Percentiles rank a stretch among this genome's conserved stretches.
These are phyloP conservation scores for Patellifolia procumbens DNA, from an alignment of 179 eudicot species.

Conservation along the genomic window DNA sequence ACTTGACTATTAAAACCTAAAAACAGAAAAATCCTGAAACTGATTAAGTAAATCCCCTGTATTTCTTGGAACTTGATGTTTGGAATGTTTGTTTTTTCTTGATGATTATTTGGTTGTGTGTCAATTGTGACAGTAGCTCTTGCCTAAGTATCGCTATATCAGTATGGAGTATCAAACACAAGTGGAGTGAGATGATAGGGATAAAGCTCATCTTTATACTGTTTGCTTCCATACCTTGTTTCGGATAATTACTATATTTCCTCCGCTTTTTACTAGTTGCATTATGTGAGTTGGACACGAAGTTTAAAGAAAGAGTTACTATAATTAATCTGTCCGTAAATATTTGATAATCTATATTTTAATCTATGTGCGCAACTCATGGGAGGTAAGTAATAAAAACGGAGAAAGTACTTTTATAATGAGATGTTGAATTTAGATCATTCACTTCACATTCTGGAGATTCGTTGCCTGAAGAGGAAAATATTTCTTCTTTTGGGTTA, in stretches of 20 bases:
- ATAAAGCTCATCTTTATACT: conserved; percentile 4
- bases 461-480: neutral
- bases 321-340: too few relatives aligned
- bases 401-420: neutral
- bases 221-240: neutral
- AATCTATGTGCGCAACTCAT: too few relatives aligned
- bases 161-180: neutral
- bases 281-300: too few relatives aligned
- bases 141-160: too few relatives aligned
- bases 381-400: too few relatives aligned
- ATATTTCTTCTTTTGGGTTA: neutral
- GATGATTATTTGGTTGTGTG: neutral
- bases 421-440: neutral
- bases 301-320: too few relatives aligned
- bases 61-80: conserved; percentile 19
- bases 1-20: neutral
- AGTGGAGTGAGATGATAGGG: neutral
- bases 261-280: too few relatives aligned
- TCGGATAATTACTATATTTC: too few relatives aligned
- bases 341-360: too few relatives aligned
- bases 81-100: neutral
- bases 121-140: neutral
- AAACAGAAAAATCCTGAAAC: conserved; percentile 11
- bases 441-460: neutral
- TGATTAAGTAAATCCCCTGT: neutral